A percentile compares a stretch with the other conserved stretches of the same genome.
phyloP scores from a whole-genome alignment of 371 early-diverging fungal genomes.

The Rhizopus sp. region DNA sequence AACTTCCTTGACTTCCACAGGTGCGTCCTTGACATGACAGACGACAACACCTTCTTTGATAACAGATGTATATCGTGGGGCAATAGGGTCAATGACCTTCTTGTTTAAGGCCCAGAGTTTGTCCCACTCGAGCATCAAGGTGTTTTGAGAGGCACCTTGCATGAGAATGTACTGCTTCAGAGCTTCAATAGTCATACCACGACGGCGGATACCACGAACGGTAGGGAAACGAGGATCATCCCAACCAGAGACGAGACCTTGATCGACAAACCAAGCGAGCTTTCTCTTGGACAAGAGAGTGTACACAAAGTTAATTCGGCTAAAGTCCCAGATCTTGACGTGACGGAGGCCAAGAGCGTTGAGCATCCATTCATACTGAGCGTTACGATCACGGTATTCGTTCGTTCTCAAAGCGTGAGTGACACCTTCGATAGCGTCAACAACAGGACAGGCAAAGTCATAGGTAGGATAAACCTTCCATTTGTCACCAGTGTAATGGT shows the following conservation, averaged over 20 bases:
- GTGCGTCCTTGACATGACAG: constrained; percentile 66
- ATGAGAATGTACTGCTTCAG: constrained; percentile 97
- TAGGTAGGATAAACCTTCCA: constrained; percentile 99
- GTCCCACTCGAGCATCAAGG: constrained; percentile 97
- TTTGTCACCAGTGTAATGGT: constrained; percentile 87
- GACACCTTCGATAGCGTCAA: constrained; percentile 98
- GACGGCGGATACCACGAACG: constrained; percentile 97
- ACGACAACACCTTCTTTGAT: constrained; percentile 65
- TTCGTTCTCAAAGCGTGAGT: constrained; percentile 98
- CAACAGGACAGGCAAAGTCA: constrained; percentile 99
- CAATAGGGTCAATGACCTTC: constrained; percentile 95
- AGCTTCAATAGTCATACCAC: constrained; percentile 98
- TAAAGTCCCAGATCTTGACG: constrained; percentile 93
- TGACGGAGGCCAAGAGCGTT: constrained; percentile 85
- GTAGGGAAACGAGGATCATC: constrained; percentile 99
- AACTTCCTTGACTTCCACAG: constrained; percentile 66
- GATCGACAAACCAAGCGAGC: constrained; percentile 96
- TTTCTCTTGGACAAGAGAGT: constrained; percentile 99
- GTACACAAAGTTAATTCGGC: constrained; percentile 98
- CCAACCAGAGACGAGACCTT: constrained; percentile 95
- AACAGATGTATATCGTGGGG: constrained; percentile 93
- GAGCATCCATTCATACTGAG: constrained; percentile 99
- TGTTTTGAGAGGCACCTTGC: constrained; percentile 99
- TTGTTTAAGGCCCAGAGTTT: constrained; percentile 99
- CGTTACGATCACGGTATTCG: constrained; percentile 99